phyloP scores from a whole-genome alignment of 2,329 filamentous ascomycete genomes.

The Tolypocladium paradoxum region DNA sequence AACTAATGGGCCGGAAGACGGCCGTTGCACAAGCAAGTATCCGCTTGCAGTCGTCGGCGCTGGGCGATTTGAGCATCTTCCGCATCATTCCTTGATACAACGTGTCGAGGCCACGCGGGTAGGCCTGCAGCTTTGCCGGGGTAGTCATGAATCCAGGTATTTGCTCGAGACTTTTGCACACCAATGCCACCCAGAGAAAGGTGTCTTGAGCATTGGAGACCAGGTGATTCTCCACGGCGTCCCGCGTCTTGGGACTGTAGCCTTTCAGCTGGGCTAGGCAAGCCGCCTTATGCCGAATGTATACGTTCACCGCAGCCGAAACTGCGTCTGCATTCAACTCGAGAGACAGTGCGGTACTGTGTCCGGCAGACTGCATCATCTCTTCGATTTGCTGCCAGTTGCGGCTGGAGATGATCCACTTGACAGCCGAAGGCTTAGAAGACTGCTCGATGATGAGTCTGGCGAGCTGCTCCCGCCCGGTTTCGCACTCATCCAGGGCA shows the following conservation, averaged over 20 bases:
- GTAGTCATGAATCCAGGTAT: too few relatives aligned
- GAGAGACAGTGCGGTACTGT: slow-evolving; percentile 15
- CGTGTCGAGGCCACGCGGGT: slow-evolving; percentile 20
- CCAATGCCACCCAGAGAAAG: slow-evolving; percentile 12
- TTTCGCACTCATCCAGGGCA: slow-evolving; percentile 33
- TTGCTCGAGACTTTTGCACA: slow-evolving; percentile 5
- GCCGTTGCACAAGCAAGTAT: not conserved
- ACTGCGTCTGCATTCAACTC: slow-evolving; percentile 23
- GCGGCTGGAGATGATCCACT: slow-evolving; percentile 34
- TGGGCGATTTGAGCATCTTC: not conserved
- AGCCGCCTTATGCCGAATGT: slow-evolving; percentile 23
- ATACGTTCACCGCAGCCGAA: slow-evolving; percentile 20
- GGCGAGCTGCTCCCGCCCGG: slow-evolving; percentile 19
- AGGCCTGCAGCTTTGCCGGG: slow-evolving; percentile 11
- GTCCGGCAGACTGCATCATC: slow-evolving; percentile 9
- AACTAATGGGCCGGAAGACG: not conserved
- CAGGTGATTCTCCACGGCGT: slow-evolving; percentile 11
- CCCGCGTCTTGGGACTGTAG: not conserved
- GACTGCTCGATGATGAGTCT: slow-evolving; percentile 18
- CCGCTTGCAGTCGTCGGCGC: not conserved
- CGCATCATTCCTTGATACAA: not conserved
- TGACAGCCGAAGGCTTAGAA: slow-evolving; percentile 13
- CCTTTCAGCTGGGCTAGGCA: not conserved
- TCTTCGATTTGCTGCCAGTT: slow-evolving; percentile 26
- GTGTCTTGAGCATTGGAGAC: slow-evolving; percentile 18